Evolutionary conservation across 345 rosid species (phyloP), one percentile per base, ranked within the genome.

Genomic region (Cochlearia excelsa): DNA sequence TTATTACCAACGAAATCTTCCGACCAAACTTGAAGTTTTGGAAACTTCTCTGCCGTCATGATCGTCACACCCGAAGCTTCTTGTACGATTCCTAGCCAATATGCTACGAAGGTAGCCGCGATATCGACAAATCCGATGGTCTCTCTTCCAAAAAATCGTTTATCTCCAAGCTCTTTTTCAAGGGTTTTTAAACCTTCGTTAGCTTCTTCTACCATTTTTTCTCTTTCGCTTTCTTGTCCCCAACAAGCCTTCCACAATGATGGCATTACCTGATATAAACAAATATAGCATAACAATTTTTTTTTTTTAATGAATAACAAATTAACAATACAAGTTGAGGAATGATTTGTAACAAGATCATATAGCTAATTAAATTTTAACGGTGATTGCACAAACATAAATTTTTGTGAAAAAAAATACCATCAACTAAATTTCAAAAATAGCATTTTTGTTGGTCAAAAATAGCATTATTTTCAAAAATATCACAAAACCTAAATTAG

Each of bases 101-200:
- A 60, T 7, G 65, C 75, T 38, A 79, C 23, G 60, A 77, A 71
- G 67, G 51, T 70, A 9, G 76, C 83, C 2, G 43, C 80, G 28
- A 86, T 80, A 54, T 86, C 95, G 37, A 84, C 83, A 33, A 76
- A 39, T 8, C 88, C 90, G 30, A 82, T 71, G 4, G 29, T 78
- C 7, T 86, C 84, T 41, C 87, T 84, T 41, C 95, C 90, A 3
- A 86, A 80, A 74, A 79, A 80, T 52, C 1, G 80, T 63, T 75
- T 82, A 33, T 74, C 74, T 30, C 54, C 70, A 27, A 84, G 82
- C 70, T 84, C 83, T 31, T 73, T 69, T 65, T 82, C 95, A 0
- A 86, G 76, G 3, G 9, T 26, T 66, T 61, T 75, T 39, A 84
- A 71, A 67, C 65, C 29, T 10, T 70, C 72, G 2, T 2, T 2